phyloP scores from a whole-genome alignment of 2,329 filamentous ascomycete species.

The Trichocomaceae sp. region DNA sequence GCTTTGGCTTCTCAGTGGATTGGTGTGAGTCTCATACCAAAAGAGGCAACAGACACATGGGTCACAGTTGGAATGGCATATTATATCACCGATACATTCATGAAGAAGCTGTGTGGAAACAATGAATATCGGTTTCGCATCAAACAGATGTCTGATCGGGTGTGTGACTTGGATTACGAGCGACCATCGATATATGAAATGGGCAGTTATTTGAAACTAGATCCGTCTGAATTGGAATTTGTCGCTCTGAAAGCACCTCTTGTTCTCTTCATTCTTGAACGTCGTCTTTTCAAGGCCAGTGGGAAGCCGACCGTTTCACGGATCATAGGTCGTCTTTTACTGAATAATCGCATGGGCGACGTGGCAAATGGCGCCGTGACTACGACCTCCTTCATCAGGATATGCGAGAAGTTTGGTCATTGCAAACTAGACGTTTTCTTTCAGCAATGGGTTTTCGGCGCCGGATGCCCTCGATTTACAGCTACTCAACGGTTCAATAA shows the following conservation, averaged over 20 bases:
- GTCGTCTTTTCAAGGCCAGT: conserved; percentile 79
- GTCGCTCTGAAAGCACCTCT: conserved; percentile 84
- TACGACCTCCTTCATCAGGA: conserved; percentile 68
- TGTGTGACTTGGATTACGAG: conserved; percentile 73
- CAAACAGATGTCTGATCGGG: conserved; percentile 72
- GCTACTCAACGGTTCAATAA: conserved; percentile 93
- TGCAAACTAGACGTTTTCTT: conserved; percentile 86
- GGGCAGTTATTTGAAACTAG: conserved; percentile 69
- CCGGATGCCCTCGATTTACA: conserved; percentile 81
- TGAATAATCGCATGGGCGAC: conserved; percentile 77
- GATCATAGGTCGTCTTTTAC: conserved; percentile 77
- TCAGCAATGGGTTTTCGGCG: conserved; percentile 82
- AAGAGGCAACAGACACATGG: conserved; percentile 76
- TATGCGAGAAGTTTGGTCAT: conserved; percentile 83
- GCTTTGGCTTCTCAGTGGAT: conserved; percentile 89
- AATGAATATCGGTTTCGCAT: conserved; percentile 91
- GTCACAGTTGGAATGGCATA: conserved; percentile 82
- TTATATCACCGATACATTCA: conserved; percentile 91
- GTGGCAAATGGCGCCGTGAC: conserved; percentile 64
- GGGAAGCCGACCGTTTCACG: conserved; percentile 76
- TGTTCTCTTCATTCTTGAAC: conserved; percentile 89
- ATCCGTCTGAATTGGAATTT: conserved; percentile 81
- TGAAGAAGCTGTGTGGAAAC: conserved; percentile 83
- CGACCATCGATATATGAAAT: conserved; percentile 77
- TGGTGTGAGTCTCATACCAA: conserved; percentile 83